Conservation (phyloP, 768 basidiomycete species). For the Collybia nuda region DNA sequence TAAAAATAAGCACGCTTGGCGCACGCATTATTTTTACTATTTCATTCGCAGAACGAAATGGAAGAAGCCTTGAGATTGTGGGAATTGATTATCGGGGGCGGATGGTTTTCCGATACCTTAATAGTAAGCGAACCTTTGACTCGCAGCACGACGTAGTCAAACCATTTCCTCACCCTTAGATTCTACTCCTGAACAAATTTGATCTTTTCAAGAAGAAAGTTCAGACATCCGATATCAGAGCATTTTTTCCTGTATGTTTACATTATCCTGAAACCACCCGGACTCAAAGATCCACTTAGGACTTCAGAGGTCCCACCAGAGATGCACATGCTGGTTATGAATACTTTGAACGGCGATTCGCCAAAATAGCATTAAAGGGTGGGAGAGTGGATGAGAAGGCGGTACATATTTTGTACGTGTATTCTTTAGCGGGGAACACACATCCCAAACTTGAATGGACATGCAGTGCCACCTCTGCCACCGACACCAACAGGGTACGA, state of each 20-base stretch:
- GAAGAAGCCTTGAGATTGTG: slow-evolving; percentile 98
- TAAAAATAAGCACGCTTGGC: slow-evolving; percentile 34
- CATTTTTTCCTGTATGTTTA: slow-evolving; percentile 76
- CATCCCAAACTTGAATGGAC: slow-evolving; percentile 11
- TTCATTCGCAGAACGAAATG: slow-evolving; percentile 82
- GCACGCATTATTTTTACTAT: background rate
- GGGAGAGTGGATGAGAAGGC: slow-evolving; percentile 84
- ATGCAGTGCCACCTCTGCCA: slow-evolving; percentile 80
- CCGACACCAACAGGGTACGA: slow-evolving; percentile 83
- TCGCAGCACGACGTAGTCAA: background rate
- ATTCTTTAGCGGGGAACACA: background rate
- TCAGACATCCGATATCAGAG: slow-evolving; percentile 76
- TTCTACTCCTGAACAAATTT: slow-evolving; percentile 94
- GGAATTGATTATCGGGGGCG: slow-evolving; percentile 96
- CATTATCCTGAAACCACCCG: background rate
- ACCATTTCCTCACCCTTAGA: slow-evolving; percentile 41
- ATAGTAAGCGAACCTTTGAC: slow-evolving; percentile 43
- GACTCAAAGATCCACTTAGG: slow-evolving; percentile 38
- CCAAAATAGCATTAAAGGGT: slow-evolving; percentile 78
- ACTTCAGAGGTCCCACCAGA: slow-evolving; percentile 77
- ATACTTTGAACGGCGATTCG: slow-evolving; percentile 88
- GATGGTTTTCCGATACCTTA: slow-evolving; percentile 94
- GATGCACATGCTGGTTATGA: slow-evolving; percentile 78
- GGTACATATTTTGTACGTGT: slow-evolving; percentile 86
- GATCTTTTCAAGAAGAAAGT: slow-evolving; percentile 89